Percentiles rank a stretch among this genome's conserved stretches.
phyloP scores from a whole-genome alignment of 805 yeast genomes.

The Lipomyces yamadae region DNA sequence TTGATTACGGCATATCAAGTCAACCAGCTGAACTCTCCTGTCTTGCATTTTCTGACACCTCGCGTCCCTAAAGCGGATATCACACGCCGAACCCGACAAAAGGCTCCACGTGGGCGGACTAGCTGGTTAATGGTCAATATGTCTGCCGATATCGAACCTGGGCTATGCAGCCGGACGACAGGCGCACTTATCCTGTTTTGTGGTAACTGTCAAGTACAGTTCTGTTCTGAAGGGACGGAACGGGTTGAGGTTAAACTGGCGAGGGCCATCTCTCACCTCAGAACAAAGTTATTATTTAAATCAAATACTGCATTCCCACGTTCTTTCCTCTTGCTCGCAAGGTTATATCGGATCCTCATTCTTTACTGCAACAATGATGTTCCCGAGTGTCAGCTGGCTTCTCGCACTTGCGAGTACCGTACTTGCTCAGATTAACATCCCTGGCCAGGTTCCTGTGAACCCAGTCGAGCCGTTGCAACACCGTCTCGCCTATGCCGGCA shows the following conservation, averaged over 20 bases:
- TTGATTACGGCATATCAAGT: neutral
- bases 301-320: neutral
- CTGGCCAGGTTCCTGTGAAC: slow-evolving; percentile 29
- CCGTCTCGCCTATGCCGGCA: slow-evolving; percentile 40
- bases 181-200: no score
- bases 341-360: neutral
- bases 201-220: no score
- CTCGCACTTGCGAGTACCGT: slow-evolving; percentile 1
- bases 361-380: neutral
- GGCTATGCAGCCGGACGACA: no score
- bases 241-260: no score
- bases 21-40: no score
- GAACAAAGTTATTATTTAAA: no score
- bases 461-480: slow-evolving; percentile 35
- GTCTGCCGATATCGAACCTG: no score
- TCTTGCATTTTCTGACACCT: no score
- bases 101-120: neutral
- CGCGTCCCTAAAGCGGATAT: no score
- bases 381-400: neutral
- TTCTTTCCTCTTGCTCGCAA: neutral
- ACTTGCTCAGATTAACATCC: slow-evolving; percentile 25
- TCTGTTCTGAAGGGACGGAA: no score
- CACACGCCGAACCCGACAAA: no score
- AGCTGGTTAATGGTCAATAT: neutral
- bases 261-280: no score